Conservation (phyloP, 306 rosid genomes). For the Castanea mollissima region DNA sequence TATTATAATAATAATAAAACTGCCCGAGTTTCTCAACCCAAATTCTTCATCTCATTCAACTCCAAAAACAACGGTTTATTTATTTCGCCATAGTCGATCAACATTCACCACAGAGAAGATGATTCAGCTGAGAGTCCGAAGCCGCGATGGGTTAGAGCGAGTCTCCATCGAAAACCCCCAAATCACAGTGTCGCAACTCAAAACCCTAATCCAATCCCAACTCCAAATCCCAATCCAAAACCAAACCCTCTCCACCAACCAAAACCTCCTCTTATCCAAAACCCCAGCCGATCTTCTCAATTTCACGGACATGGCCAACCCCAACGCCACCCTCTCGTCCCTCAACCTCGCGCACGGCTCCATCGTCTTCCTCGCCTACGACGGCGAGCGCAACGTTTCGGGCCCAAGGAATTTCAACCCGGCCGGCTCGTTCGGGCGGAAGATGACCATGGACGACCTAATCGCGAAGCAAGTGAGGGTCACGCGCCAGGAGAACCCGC, state of each 20-base stretch:
- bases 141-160: constrained; percentile 93
- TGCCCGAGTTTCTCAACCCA: not conserved
- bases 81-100: too few species aligned
- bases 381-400: constrained; percentile 72
- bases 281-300: constrained; percentile 55
- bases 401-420: constrained; percentile 62
- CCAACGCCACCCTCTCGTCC: constrained; percentile 46
- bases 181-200: constrained; percentile 61
- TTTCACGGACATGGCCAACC: constrained; percentile 71
- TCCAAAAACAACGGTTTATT: too few species aligned
- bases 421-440: constrained; percentile 91
- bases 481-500: constrained; percentile 80
- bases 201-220: constrained; percentile 54
- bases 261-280: constrained; percentile 72
- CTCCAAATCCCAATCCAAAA: constrained; percentile 61
- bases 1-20: too few species aligned
- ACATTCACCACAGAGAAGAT: constrained; percentile 22
- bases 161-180: constrained; percentile 58
- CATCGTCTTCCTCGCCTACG: constrained; percentile 64
- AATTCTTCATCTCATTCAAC: not conserved
- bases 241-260: constrained; percentile 83
- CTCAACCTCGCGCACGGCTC: constrained; percentile 78
- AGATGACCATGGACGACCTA: constrained; percentile 99
- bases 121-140: constrained; percentile 83
- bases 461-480: constrained; percentile 93